Base-by-base conservation (phyloP, 2,329 filamentous ascomycete genomes). In the Fusarium keratoplasticum region DNA sequence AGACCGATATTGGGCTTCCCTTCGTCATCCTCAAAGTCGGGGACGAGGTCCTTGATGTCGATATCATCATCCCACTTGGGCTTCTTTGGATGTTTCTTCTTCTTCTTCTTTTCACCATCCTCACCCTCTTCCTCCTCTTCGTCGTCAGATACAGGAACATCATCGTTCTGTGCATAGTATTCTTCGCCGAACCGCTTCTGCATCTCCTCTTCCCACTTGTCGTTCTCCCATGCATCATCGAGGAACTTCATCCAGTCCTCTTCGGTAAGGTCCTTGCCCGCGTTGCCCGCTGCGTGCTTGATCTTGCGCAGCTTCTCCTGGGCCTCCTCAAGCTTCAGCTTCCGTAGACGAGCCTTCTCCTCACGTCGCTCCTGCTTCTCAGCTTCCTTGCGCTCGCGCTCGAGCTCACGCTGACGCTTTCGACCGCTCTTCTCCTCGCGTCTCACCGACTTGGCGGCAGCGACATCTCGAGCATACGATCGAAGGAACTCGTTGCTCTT, bases 41-140 rank as follows among this genome's bases (percentile, higher is more conserved):
- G 95, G 31, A 98, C 86, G 60, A 98, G 88, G 81, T 98, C 96
- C 70, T 93, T 95, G 85, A 99, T 98, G 80, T 98, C 95, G 77
- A 99, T 98, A 81, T 99, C 96, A 79, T 98, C 95, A 78, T 98
- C 94, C 93, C 96, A 99, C 79, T 88, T 92, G 75, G 90, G 91
- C 80, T 89, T 91, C 81, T 90, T 91, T 61, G 83, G 75, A 20
- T 84, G 83, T 44, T 85, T 81, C 73, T 78, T 82, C 72, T 79
- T 89, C 58, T 84, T 87, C n/a, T 81, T 85, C 9, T 83, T 87
- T 4, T 82, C 84, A 8, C 88, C 89, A n/a, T 87, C 85, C 25
- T 88, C 88, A 18, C 87, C 93, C 75, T 91, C 92, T 1, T 89
- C 87, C 27, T 92, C 90, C 20, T 89, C 94, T 67, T 83, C 87